These are phyloP conservation scores for Cucumis cinereus DNA, from an alignment of 306 rosid species.

Conservation along the genomic window DNA sequence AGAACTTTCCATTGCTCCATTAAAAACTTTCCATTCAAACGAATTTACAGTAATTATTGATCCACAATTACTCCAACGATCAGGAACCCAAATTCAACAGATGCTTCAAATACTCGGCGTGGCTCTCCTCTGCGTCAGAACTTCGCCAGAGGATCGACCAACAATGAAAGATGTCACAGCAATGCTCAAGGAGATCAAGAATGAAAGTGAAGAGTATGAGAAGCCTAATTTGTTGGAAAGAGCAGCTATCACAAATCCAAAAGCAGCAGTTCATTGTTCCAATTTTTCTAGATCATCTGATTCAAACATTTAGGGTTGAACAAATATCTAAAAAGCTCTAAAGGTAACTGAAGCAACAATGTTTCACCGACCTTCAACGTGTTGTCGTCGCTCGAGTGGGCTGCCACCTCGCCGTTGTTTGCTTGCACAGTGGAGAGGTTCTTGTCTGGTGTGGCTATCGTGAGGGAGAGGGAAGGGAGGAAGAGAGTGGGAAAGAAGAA, in stretches of 20 bases:
- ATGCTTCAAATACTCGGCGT: conserved; percentile 93
- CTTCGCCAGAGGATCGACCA: conserved; percentile 70
- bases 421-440: too few species aligned
- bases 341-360: too few species aligned
- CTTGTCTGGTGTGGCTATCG: too few species aligned
- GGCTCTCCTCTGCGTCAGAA: conserved; percentile 75
- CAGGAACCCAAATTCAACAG: conserved; percentile 72
- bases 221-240: conserved; percentile 37
- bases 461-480: too few species aligned
- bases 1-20: too few species aligned
- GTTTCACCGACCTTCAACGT: too few species aligned
- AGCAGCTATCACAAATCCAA: conserved; percentile 29
- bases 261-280: conserved; percentile 58
- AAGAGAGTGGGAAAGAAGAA: too few species aligned
- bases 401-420: too few species aligned
- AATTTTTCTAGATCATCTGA: conserved; percentile 89
- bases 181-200: conserved; percentile 81
- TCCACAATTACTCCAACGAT: conserved; percentile 48
- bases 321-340: too few species aligned
- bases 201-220: conserved; percentile 50
- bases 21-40: too few species aligned
- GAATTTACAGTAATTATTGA: conserved; percentile 57
- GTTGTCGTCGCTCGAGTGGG: too few species aligned
- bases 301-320: too few species aligned
- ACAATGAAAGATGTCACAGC: conserved; percentile 84